Conservation (phyloP, 2,329 filamentous ascomycete genomes). For the Fusarium buharicum region DNA sequence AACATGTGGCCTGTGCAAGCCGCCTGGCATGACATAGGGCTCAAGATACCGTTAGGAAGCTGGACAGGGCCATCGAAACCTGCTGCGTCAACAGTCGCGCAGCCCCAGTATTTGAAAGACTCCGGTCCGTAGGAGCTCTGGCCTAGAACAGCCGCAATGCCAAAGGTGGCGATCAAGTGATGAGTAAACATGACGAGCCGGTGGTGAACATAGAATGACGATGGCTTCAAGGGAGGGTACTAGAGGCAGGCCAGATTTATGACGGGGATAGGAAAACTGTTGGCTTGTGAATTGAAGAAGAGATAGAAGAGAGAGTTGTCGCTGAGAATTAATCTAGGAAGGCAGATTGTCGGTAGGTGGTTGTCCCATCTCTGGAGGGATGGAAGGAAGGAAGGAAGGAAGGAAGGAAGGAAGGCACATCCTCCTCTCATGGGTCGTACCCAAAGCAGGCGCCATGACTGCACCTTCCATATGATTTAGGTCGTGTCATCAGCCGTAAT, state of each 20-base stretch:
- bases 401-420: constrained; percentile 5
- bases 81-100: constrained; percentile 33
- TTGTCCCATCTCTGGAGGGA: background rate
- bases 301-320: background rate
- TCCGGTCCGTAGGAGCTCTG: constrained; percentile 31
- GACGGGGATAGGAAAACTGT: background rate
- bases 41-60: constrained; percentile 30
- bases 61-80: constrained; percentile 26
- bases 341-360: background rate
- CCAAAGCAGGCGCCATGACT: background rate
- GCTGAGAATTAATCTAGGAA: background rate
- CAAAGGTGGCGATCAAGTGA: constrained; percentile 39
- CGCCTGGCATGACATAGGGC: constrained; percentile 34
- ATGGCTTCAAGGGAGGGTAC: background rate
- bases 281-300: background rate
- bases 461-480: background rate
- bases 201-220: background rate
- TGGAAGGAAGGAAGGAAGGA: no score
- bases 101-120: constrained; percentile 42
- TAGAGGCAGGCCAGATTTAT: background rate
- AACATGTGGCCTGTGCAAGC: constrained; percentile 36
- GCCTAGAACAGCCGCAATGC: constrained; percentile 22
- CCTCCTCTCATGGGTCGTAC: background rate
- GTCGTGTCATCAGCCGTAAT: no score
- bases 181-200: constrained; percentile 37